A percentile compares a stretch with the other conserved stretches of the same genome.
Conservation (phyloP, 768 basidiomycete genomes). For the Tricholoma bakamatsutake region DNA sequence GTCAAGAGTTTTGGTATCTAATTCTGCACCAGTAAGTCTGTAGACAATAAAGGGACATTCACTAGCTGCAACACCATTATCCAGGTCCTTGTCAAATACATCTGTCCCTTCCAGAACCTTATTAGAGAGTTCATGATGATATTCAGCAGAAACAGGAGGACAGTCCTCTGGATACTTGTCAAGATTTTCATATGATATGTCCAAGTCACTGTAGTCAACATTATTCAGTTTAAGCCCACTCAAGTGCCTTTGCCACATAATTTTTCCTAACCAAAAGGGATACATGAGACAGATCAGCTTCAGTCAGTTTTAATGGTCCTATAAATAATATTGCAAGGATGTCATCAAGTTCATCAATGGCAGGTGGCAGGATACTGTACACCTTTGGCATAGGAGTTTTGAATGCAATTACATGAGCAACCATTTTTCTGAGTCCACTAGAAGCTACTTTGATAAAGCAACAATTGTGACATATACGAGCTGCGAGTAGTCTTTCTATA, state of each 20-base stretch:
- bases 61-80: constrained; percentile 23
- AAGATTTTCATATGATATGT: constrained; percentile 13
- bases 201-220: constrained; percentile 17
- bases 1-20: constrained; percentile 10
- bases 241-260: background rate
- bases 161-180: constrained; percentile 15
- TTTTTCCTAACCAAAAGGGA: constrained; percentile 2
- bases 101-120: constrained; percentile 5
- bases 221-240: constrained; percentile 34
- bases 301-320: too few species aligned
- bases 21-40: constrained; percentile 24
- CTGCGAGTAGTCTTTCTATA: too few species aligned
- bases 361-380: too few species aligned
- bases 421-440: too few species aligned
- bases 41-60: constrained; percentile 32
- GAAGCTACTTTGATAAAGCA: too few species aligned
- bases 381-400: too few species aligned
- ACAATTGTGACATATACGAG: too few species aligned
- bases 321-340: too few species aligned
- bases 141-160: constrained; percentile 19
- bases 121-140: constrained; percentile 12
- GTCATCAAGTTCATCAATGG: too few species aligned
- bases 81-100: constrained; percentile 17
- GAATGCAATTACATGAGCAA: too few species aligned
- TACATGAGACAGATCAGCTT: too few species aligned